Conservation (phyloP, 2,329 filamentous ascomycete species). For the Aspergillus spinulosporus region DNA sequence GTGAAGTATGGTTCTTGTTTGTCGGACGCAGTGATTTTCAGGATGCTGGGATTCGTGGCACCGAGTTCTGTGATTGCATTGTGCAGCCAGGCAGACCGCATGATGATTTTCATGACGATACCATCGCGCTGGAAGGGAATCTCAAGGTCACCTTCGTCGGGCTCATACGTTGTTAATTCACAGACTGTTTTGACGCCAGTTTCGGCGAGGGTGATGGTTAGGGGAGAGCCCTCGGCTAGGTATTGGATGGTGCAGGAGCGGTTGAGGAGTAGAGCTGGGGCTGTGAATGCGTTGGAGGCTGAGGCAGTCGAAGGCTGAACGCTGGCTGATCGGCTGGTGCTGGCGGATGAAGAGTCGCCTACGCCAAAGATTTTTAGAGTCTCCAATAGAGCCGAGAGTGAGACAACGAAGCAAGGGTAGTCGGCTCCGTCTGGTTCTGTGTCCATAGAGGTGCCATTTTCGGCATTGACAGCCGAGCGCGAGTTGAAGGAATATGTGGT, state of each 20-base stretch:
- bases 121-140: constrained; percentile 85
- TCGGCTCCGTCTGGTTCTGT: constrained; percentile 38
- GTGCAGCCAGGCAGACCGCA: constrained; percentile 61
- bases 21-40: constrained; percentile 67
- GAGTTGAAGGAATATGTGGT: constrained; percentile 74
- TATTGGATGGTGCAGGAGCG: constrained; percentile 87
- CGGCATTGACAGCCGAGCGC: constrained; percentile 29
- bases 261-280: constrained; percentile 76
- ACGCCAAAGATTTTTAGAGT: constrained; percentile 93
- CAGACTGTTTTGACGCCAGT: constrained; percentile 84
- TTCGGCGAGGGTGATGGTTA: constrained; percentile 85
- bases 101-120: constrained; percentile 89
- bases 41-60: constrained; percentile 67
- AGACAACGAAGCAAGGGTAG: constrained; percentile 78
- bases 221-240: constrained; percentile 68
- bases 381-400: constrained; percentile 82
- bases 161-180: constrained; percentile 83
- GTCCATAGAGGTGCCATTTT: constrained; percentile 33
- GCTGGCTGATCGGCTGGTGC: constrained; percentile 28
- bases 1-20: constrained; percentile 67
- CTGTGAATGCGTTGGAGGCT: constrained; percentile 73
- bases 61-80: constrained; percentile 56
- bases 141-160: constrained; percentile 56
- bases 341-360: constrained; percentile 56
- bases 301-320: constrained; percentile 37